Base-by-base conservation (phyloP, 2,329 filamentous ascomycete species). In the Sclerotinia spermophila region DNA sequence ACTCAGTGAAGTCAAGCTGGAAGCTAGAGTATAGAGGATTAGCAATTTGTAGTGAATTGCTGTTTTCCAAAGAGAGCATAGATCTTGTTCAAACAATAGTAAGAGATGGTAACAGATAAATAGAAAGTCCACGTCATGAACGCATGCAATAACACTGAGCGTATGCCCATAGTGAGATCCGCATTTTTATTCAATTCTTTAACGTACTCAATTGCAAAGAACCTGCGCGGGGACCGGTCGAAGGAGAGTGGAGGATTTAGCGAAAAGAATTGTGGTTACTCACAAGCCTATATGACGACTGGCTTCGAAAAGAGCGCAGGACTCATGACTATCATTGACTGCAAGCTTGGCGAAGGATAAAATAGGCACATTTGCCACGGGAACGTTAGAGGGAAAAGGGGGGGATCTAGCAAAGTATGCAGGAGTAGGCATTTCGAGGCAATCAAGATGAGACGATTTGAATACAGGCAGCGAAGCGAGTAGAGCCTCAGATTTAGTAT, bases 231-330 rank as follows among this genome's bases (percentile, higher is more conserved):
- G 48, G 13, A 51, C 48, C 15, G n/a, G 8, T 51, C 13, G n/a
- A 8, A 51, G 21, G 1, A 19, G 11, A 45, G 15, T 33, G 4
- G 3, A 61, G 17, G 58, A 19, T 8, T 48, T n/a, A 6, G 48
- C n/a, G 7, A 6, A 21, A 51, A 5, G 3, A 17, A 15, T 35
- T 11, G 4, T 11, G 3, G 15, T 35, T 38, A 17, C 61, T 53
- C 33, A 65, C 61, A 67, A 67, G n/a, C 64, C 64, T 58, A 67
- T 67, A 5, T 17, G 35, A 42, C 48, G 51, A n/a, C 64, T 58
- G 10, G 51, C 64, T 33, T 58, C 51, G 27, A 67, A 67, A 44
- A 67, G 48, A 67, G 64, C 45, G 11, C 24, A 13, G 17, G 64
- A 67, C 35, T 67, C 51, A 33, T 58, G 13, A 19, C 42, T 35